A percentile compares a stretch with the other conserved stretches of the same genome.
Evolutionary conservation across 2,329 filamentous ascomycete species (phyloP).

Genomic region (Coniochaeta sp.): DNA sequence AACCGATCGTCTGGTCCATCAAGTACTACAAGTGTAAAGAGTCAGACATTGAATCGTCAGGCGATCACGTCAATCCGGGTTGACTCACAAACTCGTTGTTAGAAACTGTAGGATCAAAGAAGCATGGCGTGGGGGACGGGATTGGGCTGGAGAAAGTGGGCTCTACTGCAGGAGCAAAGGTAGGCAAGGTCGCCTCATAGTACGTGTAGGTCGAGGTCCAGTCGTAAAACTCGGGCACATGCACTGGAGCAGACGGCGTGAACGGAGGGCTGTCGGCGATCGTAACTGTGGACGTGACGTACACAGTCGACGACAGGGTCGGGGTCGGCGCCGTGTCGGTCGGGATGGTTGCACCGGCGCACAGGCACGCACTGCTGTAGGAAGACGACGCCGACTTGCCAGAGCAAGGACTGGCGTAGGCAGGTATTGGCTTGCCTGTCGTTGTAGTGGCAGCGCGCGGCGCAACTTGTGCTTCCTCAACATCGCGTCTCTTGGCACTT

Average conservation of each 20-base stretch:
- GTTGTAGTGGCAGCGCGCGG: not conserved
- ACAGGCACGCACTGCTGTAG: constrained; percentile 19
- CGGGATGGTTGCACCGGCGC: constrained; percentile 15
- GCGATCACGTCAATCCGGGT: no score
- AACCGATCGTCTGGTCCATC: not conserved
- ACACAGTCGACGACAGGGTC: not conserved
- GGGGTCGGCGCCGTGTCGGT: constrained; percentile 4
- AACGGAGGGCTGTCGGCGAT: not conserved
- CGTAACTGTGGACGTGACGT: not conserved
- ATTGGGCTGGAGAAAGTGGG: not conserved
- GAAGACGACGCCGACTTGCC: constrained; percentile 5
- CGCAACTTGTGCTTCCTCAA: not conserved
- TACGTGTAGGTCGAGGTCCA: constrained; percentile 3
- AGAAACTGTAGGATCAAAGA: not conserved
- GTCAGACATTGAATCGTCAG: no score
- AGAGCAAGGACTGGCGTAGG: constrained; percentile 17
- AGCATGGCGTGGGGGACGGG: not conserved
- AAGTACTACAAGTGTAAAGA: no score
- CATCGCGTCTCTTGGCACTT: not conserved
- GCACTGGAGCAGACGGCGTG: not conserved
- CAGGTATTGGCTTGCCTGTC: constrained; percentile 5
- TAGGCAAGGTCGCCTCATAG: constrained; percentile 1
- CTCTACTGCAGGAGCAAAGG: not conserved
- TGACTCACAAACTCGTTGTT: not conserved
- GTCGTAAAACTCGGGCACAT: not conserved